Evolutionary conservation across 768 basidiomycete species (phyloP).

Genomic region (Butyriboletus loyo): DNA sequence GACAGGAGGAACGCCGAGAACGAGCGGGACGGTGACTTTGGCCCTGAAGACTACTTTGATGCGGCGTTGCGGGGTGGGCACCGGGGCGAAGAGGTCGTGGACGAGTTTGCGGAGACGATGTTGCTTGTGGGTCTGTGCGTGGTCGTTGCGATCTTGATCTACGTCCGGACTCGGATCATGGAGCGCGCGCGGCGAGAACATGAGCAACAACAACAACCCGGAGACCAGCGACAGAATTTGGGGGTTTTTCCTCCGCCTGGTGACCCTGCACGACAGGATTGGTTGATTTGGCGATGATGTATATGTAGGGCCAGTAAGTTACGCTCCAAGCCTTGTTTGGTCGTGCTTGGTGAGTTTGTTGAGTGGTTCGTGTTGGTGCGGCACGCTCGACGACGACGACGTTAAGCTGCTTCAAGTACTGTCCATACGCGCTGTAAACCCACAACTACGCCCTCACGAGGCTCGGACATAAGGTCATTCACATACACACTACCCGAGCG

Average conservation of each 20-base stretch:
- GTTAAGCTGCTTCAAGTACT: not conserved
- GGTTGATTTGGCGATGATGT: slow-evolving; percentile 50
- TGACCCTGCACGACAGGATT: slow-evolving; percentile 63
- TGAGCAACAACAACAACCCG: slow-evolving; percentile 41
- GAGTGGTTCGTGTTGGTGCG: slow-evolving; percentile 3
- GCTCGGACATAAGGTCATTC: not conserved
- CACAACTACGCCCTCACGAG: not conserved
- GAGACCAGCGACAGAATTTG: slow-evolving; percentile 26
- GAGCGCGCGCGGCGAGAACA: slow-evolving; percentile 69
- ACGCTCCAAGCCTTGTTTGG: slow-evolving; percentile 19
- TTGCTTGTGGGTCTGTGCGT: slow-evolving; percentile 71
- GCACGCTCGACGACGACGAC: slow-evolving; percentile 9
- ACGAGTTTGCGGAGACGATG: slow-evolving; percentile 80
- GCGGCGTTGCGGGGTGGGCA: slow-evolving; percentile 56
- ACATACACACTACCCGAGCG: not conserved
- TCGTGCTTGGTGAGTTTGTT: slow-evolving; percentile 16
- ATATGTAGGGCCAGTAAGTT: slow-evolving; percentile 1
- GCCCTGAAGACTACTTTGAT: slow-evolving; percentile 82
- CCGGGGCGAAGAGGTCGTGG: slow-evolving; percentile 58
- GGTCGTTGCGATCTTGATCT: slow-evolving; percentile 70
- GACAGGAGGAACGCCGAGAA: slow-evolving; percentile 69
- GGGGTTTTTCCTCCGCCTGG: slow-evolving; percentile 62
- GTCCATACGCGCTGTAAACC: not conserved
- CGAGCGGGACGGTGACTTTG: slow-evolving; percentile 71
- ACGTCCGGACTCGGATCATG: slow-evolving; percentile 74